Base-by-base conservation (phyloP, 371 early-diverging fungal species). In the Apophysomyces variabilis region DNA sequence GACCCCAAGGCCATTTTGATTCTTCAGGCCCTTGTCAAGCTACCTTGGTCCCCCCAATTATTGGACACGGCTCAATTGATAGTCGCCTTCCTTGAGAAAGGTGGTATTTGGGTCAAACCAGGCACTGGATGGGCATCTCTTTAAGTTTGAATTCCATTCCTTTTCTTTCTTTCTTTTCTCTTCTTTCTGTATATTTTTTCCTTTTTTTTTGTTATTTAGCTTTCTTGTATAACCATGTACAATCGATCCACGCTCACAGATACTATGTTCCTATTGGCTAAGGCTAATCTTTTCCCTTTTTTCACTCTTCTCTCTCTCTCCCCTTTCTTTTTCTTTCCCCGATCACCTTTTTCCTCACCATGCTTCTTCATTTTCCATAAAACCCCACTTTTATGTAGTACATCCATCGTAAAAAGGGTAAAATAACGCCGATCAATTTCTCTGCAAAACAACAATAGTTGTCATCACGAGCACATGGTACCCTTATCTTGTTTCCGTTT, bases 1-100 rank as follows among this genome's bases (percentile, higher is more conserved):
- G 73, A 78, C 38, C 66, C 74, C 3, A 75, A 73, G 54, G 62
- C 70, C 8, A 66, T 73, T 39, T 58, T 78, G 37, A 60, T 74
- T 32, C 32, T 75, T 4, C 54, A 44, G 3, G 70, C 78, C 5
- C 65, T 78, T 18, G 43, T 65, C 67, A 69, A 64, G 67, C 68
- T 14, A 26, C 44, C 14, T 32, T n/a, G 67, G 59, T 57, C 62
- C 70, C 14, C 16, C 54, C 21, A 9, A 7, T 50, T 26, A 3
- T 50, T 50, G 54, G 64, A 71, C 8, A 67, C 73, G 4, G 72
- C 66, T 21, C 69, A 71, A 32, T 61, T 69, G 35, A 60, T 78
- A 45, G 69, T 66, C 7, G 37, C 50, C 46, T 75, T 75, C 62
- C 65, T 64, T 8, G 59, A 67, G 26, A 62, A 73, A 21, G 54